Evolutionary conservation across 768 basidiomycete genomes (phyloP), one percentile per base, ranked within the genome.

Genomic region (Postia placenta): DNA sequence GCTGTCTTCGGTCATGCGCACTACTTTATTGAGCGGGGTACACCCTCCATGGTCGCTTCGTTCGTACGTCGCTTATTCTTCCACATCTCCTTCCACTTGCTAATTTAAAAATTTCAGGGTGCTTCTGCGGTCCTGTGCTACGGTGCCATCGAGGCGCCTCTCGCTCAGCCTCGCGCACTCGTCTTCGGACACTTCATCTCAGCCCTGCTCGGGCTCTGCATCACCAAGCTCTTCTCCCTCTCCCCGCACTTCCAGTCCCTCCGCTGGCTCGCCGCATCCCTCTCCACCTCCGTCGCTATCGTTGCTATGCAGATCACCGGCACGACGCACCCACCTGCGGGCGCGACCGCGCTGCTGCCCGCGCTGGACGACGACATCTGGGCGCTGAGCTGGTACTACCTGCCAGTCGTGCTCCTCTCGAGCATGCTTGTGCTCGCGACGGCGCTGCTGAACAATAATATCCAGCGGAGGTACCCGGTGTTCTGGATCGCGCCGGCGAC

Each of bases 121-220:
- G 78, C 78, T 20, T 74, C 74, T 11, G 79, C 79, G 5, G 73
- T 79, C 7, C 66, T 81, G 38, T 69, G 77, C 25, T 80, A 78
- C 50, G 78, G 75, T 14, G 68, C 72, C 2, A 69, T 80, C 42
- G 76, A 81, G 19, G 65, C 69, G 4, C 78, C 78, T 5, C 58
- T 80, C 33, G 73, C 75, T 0, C 79, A 81, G 61, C 78, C 78
- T 12, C 70, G 77, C 14, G 62, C 73, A 1, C 65, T 80, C 3
- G 43, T 81, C 30, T 72, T 73, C 2, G 78, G 79, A 0, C 79
- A 79, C 50, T 74, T 78, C 60, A 54, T 78, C 38, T 72, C 75
- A 6, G 73, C 75, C 4, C 56, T 80, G 39, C 64, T 64, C 11
- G 78, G 78, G 4, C 63, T 78, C 9, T 73, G 69, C 55, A 68